These are phyloP conservation scores for Adansonia rubrostipa DNA, from an alignment of 441 rosid species.

Conservation along the genomic window DNA sequence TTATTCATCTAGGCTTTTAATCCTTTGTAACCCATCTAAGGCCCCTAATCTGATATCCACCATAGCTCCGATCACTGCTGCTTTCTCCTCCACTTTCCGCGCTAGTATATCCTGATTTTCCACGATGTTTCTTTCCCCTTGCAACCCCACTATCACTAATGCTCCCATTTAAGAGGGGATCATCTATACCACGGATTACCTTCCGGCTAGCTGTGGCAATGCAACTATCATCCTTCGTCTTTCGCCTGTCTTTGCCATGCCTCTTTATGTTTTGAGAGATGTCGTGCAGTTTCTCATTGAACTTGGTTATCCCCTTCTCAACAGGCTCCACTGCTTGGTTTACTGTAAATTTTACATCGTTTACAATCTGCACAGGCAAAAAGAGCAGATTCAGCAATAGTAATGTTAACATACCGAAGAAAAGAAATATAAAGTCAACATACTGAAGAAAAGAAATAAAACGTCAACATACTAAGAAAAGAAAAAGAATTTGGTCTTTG, in stretches of 20 bases:
- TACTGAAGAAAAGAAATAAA: too few species aligned
- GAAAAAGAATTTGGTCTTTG: neutral
- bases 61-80: slow-evolving; percentile 86
- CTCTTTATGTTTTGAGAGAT: slow-evolving; percentile 90
- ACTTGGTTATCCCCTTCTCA: slow-evolving; percentile 90
- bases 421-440: too few species aligned
- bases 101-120: slow-evolving; percentile 78
- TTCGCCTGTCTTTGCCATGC: slow-evolving; percentile 79
- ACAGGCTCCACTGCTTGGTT: slow-evolving; percentile 97
- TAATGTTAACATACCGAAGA: neutral
- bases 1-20: slow-evolving; percentile 30
- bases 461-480: neutral
- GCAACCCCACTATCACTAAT: slow-evolving; percentile 79
- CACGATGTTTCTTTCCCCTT: slow-evolving; percentile 72
- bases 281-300: slow-evolving; percentile 86
- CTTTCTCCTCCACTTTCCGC: slow-evolving; percentile 99
- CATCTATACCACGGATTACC: slow-evolving; percentile 93
- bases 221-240: slow-evolving; percentile 88
- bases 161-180: slow-evolving; percentile 93
- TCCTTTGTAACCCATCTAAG: slow-evolving; percentile 89
- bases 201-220: slow-evolving; percentile 53
- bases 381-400: slow-evolving; percentile 30
- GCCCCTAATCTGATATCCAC: slow-evolving; percentile 75
- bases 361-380: slow-evolving; percentile 71
- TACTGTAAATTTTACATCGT: slow-evolving; percentile 91